Conservation (phyloP, 495 filamentous ascomycete genomes). For the Cenococcum geophilum region DNA sequence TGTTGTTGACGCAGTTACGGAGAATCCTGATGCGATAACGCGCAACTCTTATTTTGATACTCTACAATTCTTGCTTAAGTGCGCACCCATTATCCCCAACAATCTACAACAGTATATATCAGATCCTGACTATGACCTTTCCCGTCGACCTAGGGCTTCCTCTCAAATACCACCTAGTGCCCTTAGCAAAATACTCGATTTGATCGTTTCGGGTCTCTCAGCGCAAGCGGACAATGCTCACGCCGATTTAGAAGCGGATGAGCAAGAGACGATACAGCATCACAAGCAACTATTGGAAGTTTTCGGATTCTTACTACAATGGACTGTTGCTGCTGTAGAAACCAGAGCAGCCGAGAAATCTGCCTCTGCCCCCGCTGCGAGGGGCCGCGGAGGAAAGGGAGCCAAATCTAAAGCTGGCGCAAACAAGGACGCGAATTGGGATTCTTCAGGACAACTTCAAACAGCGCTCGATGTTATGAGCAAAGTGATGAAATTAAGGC, state of each 20-base stretch:
- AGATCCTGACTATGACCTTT: constrained; percentile 58
- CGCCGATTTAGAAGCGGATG: constrained; percentile 82
- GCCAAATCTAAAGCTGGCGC: constrained; percentile 57
- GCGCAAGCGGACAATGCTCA: constrained; percentile 80
- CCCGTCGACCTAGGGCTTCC: constrained; percentile 68
- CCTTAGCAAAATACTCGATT: constrained; percentile 87
- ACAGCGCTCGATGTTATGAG: constrained; percentile 88
- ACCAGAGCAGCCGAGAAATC: constrained; percentile 85
- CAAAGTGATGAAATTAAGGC: constrained; percentile 88
- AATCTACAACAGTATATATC: constrained; percentile 39
- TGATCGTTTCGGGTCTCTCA: constrained; percentile 89
- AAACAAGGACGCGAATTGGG: constrained; percentile 72
- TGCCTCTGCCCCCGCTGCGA: constrained; percentile 58
- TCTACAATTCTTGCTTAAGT: constrained; percentile 94
- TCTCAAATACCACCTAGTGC: constrained; percentile 70
- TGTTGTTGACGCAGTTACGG: constrained; percentile 88
- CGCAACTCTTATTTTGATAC: constrained; percentile 79
- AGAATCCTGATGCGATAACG: constrained; percentile 80
- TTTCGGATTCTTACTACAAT: constrained; percentile 90
- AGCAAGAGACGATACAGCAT: constrained; percentile 74
- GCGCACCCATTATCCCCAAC: constrained; percentile 59
- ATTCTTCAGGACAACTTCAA: constrained; percentile 80
- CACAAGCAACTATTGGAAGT: constrained; percentile 91
- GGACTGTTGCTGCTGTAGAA: constrained; percentile 88
- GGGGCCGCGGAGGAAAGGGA: constrained; percentile 67